Evolutionary conservation across 139 green algal genomes (phyloP).

Genomic region (Chlamydomonas asymmetrica): DNA sequence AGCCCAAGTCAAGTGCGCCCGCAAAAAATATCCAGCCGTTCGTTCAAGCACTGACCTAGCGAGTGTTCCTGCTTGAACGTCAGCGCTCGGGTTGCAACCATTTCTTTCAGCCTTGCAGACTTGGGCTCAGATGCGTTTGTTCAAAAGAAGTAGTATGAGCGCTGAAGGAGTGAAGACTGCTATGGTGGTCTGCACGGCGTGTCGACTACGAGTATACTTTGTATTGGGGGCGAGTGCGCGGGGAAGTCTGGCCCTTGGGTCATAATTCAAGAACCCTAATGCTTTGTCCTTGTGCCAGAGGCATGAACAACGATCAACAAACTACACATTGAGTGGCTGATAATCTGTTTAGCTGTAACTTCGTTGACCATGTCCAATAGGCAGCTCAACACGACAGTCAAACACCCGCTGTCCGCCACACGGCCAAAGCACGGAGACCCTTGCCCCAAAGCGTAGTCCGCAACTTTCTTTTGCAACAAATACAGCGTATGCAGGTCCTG

Average conservation of each 20-base stretch:
- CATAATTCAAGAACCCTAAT: neutral
- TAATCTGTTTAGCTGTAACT: neutral
- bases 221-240: neutral
- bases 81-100: neutral
- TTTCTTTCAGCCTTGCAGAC: neutral
- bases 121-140: neutral
- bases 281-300: neutral
- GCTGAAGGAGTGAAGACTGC: too few relatives aligned
- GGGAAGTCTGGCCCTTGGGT: too few relatives aligned
- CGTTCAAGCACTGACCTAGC: conserved; percentile 62
- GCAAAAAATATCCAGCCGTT: neutral
- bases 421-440: too few relatives aligned
- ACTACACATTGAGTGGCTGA: neutral
- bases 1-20: neutral
- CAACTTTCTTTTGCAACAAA: neutral
- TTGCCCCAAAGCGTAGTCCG: neutral
- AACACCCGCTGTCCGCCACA: too few relatives aligned
- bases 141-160: neutral
- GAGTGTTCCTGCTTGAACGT: conserved; percentile 91
- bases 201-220: neutral
- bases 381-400: neutral
- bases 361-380: neutral
- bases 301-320: neutral
- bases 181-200: too few relatives aligned
- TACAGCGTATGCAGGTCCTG: neutral